Evolutionary conservation across 2,329 filamentous ascomycete species (phyloP).

Genomic region (Phialophora tarda): DNA sequence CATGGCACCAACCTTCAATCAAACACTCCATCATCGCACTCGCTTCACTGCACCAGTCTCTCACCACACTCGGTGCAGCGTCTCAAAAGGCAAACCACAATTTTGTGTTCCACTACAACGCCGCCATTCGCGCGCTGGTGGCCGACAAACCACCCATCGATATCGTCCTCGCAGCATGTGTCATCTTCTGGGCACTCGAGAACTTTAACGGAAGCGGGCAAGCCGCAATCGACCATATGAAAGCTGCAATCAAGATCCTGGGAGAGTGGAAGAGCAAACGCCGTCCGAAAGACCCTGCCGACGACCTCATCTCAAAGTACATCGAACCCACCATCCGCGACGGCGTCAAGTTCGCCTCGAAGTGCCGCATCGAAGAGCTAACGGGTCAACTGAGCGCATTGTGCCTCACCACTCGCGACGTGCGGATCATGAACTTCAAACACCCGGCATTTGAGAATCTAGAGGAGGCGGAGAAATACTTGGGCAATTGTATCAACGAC

Average conservation of each 20-base stretch:
- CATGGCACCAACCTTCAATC: constrained; percentile 32
- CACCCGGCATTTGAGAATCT: constrained; percentile 20
- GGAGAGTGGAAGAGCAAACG: constrained; percentile 31
- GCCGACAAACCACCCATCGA: constrained; percentile 29
- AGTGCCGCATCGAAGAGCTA: constrained; percentile 16
- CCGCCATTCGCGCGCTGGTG: constrained; percentile 26
- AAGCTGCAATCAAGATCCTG: constrained; percentile 34
- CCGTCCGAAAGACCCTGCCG: constrained; percentile 17
- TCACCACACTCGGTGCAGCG: constrained; percentile 13
- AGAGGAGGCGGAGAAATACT: constrained; percentile 24
- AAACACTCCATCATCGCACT: constrained; percentile 35
- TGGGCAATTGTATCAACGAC: constrained; percentile 19
- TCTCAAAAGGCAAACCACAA: constrained; percentile 19
- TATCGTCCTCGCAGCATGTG: constrained; percentile 29
- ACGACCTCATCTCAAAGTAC: constrained; percentile 30
- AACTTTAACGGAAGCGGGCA: constrained; percentile 29
- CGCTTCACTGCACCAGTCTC: constrained; percentile 28
- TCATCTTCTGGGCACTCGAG: constrained; percentile 33
- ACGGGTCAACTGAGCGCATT: constrained; percentile 20
- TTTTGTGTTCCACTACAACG: constrained; percentile 32
- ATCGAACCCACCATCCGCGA: constrained; percentile 31
- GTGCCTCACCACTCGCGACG: constrained; percentile 21
- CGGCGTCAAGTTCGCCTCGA: constrained; percentile 23
- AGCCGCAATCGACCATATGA: constrained; percentile 28
- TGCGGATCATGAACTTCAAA: constrained; percentile 20